Base-by-base conservation (phyloP, 2,329 filamentous ascomycete genomes). In the Elsinoe batatas region DNA sequence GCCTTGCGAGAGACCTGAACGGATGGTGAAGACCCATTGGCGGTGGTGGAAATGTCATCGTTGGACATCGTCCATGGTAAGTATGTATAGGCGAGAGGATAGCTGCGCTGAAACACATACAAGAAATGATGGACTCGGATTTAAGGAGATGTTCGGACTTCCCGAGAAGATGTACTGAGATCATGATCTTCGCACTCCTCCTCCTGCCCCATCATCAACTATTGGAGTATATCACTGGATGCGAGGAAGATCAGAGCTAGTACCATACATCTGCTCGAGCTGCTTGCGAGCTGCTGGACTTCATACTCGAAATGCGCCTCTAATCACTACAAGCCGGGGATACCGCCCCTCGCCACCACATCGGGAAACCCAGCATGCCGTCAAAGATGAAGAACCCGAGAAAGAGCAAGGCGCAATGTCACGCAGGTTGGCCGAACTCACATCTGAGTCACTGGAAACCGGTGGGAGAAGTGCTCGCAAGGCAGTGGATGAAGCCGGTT, bases 401-500 rank as follows among this genome's bases (percentile, higher is more conserved):
- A 60, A 72, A 43, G 68, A 74, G 54, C 67, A 76, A 57, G 79
- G 80, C 5, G 80, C 81, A 17, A 78, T 84, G 75, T 77, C 78
- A 2, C 71, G 78, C 15, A 73, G 80, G 15, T 67, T 84, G 57
- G 74, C 76, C 3, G 74, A 79, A 57, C 79, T 85, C 79, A 81
- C 77, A 42, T 80, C 84, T 59, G 76, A 83, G 59, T 73, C 74
- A 13, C 68, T 84, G 26, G 72, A 79, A 44, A 73, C 74, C 53
- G 79, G 79, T 32, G 77, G 79, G 26, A 74, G 75, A 57, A 74
- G 76, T 55, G 77, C 79, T 32, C 72, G 69, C 46, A 81, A 76
- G 62, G 78, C 78, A 49, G 72, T 84, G n/a, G 71, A 78, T 62
- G 78, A 83, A 59, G 79, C 78, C 26, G 80, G 79, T 47, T 84